phyloP scores from a whole-genome alignment of 31 red algal genomes.

The Odonthalia washingtoniensis region DNA sequence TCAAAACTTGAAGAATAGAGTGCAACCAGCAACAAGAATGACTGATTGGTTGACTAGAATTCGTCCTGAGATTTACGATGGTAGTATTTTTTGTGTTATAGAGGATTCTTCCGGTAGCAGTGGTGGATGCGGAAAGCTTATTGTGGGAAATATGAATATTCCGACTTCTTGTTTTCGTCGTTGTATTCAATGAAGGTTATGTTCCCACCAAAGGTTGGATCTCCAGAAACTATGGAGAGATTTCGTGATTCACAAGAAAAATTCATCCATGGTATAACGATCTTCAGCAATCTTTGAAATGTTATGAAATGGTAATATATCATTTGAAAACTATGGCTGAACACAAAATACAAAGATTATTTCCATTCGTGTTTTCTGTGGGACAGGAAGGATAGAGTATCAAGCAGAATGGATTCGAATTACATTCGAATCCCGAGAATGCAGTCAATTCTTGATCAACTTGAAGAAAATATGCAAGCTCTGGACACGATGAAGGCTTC shows the following conservation, averaged over 20 bases:
- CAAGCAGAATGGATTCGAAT: constrained; percentile 37
- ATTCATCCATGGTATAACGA: constrained; percentile 50
- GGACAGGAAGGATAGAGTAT: constrained; percentile 12
- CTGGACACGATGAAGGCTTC: constrained; percentile 82
- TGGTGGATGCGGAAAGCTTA: background rate
- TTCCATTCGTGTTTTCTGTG: constrained; percentile 4
- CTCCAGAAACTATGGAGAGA: constrained; percentile 29
- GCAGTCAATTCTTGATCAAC: constrained; percentile 58
- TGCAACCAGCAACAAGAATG: constrained; percentile 47
- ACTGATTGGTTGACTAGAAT: constrained; percentile 38
- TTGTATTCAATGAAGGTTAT: background rate
- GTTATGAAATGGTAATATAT: constrained; percentile 32
- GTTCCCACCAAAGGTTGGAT: background rate
- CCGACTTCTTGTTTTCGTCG: background rate
- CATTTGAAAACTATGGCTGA: constrained; percentile 23
- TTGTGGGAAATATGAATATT: too few relatives aligned
- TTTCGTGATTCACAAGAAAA: constrained; percentile 39
- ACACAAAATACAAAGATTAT: constrained; percentile 16
- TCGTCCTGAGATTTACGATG: background rate
- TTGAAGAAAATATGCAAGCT: constrained; percentile 78
- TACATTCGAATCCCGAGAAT: constrained; percentile 48
- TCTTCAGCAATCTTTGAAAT: constrained; percentile 46
- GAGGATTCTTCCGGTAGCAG: too few relatives aligned
- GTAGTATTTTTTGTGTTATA: too few relatives aligned
- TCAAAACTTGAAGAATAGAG: constrained; percentile 25